Evolutionary conservation across 805 yeast species (phyloP), one percentile per base, ranked within the genome.

Genomic region (Soucietia sequanensis): DNA sequence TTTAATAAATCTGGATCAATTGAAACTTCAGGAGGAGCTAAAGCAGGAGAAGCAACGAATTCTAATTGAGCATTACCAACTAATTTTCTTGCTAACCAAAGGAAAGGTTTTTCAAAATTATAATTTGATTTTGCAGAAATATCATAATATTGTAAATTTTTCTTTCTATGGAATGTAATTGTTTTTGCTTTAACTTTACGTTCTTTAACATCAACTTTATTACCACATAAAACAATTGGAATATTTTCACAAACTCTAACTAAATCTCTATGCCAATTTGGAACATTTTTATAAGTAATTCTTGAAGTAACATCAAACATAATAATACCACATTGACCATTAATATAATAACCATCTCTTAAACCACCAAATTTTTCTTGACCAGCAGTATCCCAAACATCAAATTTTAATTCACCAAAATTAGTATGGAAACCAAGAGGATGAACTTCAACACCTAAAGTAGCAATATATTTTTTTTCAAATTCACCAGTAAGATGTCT

Each of bases 381-480:
- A 48, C 99, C 99, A 40, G 99, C 99, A 37, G 99, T 93, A 71
- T 93, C 99, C 99, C 99, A 93, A 58, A 93, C 97, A 66, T 93
- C 97, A 71, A 93, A 93, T 70, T 87, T 91, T 74, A 93, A 88
- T 73, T 91, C 96, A 74, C 99, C 99, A 62, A 73, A 93, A 78
- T 91, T 91, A 66, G 99, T 93, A 84, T 80, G 87, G 83, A 93
- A 93, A 30, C 93, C 88, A 69, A 93, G 81, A 52, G 99, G 99
- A 68, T 93, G 97, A 49, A 93, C 99, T 71, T 93, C 99, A 48
- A 93, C 99, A 78, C 99, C 99, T 62, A 91, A 85, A 41, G 99
- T 93, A 62, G 99, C 99, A 69, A 85, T 88, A 77, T 93, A 93
- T 72, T 90, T 90, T 77, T 93, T 93, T 74, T 93, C 99, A 65